Evolutionary conservation across 495 filamentous ascomycete genomes (phyloP).

Genomic region (Cercophora sp.): DNA sequence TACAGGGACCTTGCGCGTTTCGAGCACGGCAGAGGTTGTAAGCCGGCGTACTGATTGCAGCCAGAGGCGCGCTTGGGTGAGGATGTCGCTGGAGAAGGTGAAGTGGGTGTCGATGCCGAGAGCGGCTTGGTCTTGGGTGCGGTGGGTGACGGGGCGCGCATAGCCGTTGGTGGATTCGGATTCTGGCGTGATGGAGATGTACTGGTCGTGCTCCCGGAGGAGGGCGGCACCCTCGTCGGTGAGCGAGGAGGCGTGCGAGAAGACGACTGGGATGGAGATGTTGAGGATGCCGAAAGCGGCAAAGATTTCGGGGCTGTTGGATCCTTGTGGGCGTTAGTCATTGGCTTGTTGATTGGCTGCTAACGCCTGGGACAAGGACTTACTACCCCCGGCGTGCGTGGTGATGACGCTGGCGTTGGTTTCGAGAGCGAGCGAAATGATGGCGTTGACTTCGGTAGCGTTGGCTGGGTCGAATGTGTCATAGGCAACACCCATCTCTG

Average conservation of each 20-base stretch:
- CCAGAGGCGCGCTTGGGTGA: slow-evolving; percentile 42
- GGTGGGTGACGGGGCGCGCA: slow-evolving; percentile 25
- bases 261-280: slow-evolving; percentile 31
- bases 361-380: slow-evolving; percentile 6
- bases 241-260: slow-evolving; percentile 34
- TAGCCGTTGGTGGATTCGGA: slow-evolving; percentile 38
- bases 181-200: slow-evolving; percentile 40
- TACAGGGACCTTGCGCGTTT: slow-evolving; percentile 32
- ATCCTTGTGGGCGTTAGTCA: slow-evolving; percentile 9
- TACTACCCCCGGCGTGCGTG: slow-evolving; percentile 29
- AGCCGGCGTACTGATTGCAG: slow-evolving; percentile 32
- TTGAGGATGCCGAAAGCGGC: slow-evolving; percentile 27
- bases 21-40: slow-evolving; percentile 33
- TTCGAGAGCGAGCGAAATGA: slow-evolving; percentile 24
- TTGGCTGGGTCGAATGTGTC: slow-evolving; percentile 28
- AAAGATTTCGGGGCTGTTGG: slow-evolving; percentile 28
- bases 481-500: slow-evolving; percentile 33
- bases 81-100: slow-evolving; percentile 31
- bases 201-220: slow-evolving; percentile 31
- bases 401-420: slow-evolving; percentile 31
- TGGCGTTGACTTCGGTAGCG: slow-evolving; percentile 22
- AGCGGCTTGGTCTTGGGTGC: slow-evolving; percentile 31
- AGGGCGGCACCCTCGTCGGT: slow-evolving; percentile 20
- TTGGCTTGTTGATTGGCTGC: too few relatives aligned
- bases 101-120: slow-evolving; percentile 8